Conservation (phyloP, 768 basidiomycete genomes). For the Tricholoma sp. region DNA sequence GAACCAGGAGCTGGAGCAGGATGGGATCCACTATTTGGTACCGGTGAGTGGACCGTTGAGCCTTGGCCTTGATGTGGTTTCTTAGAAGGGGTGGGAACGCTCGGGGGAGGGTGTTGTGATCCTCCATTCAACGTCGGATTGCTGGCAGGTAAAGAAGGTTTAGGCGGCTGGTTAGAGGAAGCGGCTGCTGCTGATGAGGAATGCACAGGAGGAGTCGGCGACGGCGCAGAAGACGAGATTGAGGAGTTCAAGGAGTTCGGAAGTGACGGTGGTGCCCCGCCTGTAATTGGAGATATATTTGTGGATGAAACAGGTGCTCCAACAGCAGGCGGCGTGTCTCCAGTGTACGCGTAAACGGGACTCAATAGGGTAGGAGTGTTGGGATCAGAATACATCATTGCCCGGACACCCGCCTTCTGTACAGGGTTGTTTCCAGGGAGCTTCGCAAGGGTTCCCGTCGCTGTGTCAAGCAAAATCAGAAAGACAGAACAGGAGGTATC, state of each 20-base stretch:
- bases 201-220: neutral
- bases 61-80: too few relatives aligned
- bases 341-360: constrained; percentile 45
- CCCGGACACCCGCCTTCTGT: constrained; percentile 28
- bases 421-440: constrained; percentile 56
- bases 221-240: too few relatives aligned
- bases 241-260: neutral
- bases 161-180: neutral
- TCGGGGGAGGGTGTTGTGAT: neutral
- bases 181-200: neutral
- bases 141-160: neutral
- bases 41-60: too few relatives aligned
- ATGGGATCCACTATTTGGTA: neutral
- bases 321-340: constrained; percentile 30
- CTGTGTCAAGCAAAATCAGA: constrained; percentile 20
- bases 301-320: constrained; percentile 19
- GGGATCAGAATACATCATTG: constrained; percentile 27
- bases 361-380: constrained; percentile 33
- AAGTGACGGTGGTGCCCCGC: neutral
- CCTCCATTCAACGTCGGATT: neutral
- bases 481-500: neutral
- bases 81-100: too few relatives aligned
- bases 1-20: neutral
- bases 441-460: constrained; percentile 38
- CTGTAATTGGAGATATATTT: neutral